These are phyloP conservation scores for Rhodotorula sp. DNA, from an alignment of 1,284 basidiomycete genomes.

Conservation along the genomic window DNA sequence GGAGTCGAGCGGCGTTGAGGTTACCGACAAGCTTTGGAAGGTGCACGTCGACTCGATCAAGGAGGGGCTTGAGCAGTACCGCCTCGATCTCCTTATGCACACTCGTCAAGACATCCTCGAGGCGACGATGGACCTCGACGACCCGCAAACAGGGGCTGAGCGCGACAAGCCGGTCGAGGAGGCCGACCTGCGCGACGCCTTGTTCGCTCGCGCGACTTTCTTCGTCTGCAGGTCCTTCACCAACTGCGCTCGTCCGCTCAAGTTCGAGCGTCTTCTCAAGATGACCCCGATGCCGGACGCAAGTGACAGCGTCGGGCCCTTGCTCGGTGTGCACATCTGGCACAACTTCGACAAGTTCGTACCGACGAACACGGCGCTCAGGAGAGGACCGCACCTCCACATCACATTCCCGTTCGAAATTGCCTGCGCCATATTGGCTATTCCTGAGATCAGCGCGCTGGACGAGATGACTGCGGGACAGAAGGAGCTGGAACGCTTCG, in stretches of 20 bases:
- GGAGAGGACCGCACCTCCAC: background rate
- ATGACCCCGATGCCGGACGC: too few species aligned
- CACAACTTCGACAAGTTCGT: background rate
- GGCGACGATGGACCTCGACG: background rate
- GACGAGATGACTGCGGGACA: background rate
- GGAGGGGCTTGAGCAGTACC: slow-evolving; percentile 9
- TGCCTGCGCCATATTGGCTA: background rate
- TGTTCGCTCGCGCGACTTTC: slow-evolving; percentile 2
- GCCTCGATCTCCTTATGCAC: background rate
- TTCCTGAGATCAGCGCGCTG: background rate
- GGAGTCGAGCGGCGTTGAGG: background rate
- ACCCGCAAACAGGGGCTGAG: too few species aligned
- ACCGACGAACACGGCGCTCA: background rate
- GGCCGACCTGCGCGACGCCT: background rate
- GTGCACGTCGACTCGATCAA: background rate
- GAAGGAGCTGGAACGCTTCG: too few species aligned
- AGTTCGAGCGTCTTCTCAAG: too few species aligned
- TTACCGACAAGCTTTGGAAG: background rate
- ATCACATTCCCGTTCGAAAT: background rate
- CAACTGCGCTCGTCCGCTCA: background rate
- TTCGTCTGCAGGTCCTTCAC: slow-evolving; percentile 9
- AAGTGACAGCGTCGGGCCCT: background rate
- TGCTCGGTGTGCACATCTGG: background rate
- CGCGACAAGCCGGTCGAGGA: background rate
- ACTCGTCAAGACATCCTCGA: slow-evolving; percentile 5